Evolutionary conservation across 2,329 filamentous ascomycete species (phyloP).

Genomic region (Aulographum hederae): DNA sequence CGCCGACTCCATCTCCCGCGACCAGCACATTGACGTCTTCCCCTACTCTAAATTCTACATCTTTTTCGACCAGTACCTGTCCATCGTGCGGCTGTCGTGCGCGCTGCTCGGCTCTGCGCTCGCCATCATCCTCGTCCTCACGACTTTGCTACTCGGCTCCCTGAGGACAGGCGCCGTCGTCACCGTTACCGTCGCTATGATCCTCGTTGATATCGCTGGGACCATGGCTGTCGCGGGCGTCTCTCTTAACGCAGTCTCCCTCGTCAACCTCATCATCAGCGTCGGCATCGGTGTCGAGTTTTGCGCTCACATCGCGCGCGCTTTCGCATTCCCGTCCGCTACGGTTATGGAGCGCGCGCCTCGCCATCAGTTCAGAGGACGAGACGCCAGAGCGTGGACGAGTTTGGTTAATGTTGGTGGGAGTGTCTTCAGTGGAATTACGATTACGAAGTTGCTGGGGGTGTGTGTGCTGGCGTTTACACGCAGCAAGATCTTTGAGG

Average conservation of each 20-base stretch:
- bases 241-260: constrained; percentile 81
- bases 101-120: constrained; percentile 68
- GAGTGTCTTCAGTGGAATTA: constrained; percentile 91
- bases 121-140: constrained; percentile 67
- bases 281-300: constrained; percentile 95
- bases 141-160: constrained; percentile 67
- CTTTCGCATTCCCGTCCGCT: constrained; percentile 82
- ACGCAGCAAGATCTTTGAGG: constrained; percentile 94
- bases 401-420: constrained; percentile 88
- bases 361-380: constrained; percentile 53
- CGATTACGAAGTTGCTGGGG: constrained; percentile 82
- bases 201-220: constrained; percentile 80
- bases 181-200: constrained; percentile 80
- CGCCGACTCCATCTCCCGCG: constrained; percentile 50
- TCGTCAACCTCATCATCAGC: constrained; percentile 94
- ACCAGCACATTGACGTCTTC: constrained; percentile 69
- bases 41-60: constrained; percentile 97
- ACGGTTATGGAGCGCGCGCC: constrained; percentile 64
- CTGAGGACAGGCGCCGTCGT: constrained; percentile 66
- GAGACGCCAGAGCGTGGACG: constrained; percentile 77
- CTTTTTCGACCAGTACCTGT: constrained; percentile 94
- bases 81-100: constrained; percentile 63
- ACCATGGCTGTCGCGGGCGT: constrained; percentile 83
- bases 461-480: constrained; percentile 90
- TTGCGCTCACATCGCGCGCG: constrained; percentile 87